Base-by-base conservation (phyloP, 192 early-diverging fungal genomes). In the Chytriomyces sp. region DNA sequence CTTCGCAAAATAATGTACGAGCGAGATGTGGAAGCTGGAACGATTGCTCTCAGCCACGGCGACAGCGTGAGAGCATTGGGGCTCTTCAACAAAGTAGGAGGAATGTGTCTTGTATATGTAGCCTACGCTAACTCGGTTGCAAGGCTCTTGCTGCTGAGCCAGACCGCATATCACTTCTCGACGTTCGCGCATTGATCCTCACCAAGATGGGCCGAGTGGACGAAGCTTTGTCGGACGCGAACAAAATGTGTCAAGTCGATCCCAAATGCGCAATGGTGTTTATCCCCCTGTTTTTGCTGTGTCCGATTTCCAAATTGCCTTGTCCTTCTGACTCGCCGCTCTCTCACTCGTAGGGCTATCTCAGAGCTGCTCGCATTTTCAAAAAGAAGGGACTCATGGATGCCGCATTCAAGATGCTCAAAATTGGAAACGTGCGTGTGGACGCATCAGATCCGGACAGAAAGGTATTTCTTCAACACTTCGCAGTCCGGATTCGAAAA, bases 391-490 rank as follows among this genome's bases (percentile, higher is more conserved):
- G 44, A 45, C 45, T 75, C 63, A 9, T 16, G 20, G 62, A 75
- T 18, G 28, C 62, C 50, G 73, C 73, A 10, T 75, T 75, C 73
- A 75, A 75, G 35, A 66, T 75, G 24, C 60, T 16, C 23, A 64
- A 45, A 66, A 64, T 75, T 28, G 73, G 60, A 20, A 11, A 60
- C 10, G 1, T 13, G 46, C 64, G 66, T 10, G 47, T 75, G n/a
- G 16, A 35, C 9, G 18, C 45, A 16, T 13, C 64, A 8, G 73
- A 75, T 75, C 62, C 45, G n/a, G 73, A 66, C 28, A 44, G 61
- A 13, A 64, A 75, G 63, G 73, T 75, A 10, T 20, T 13, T 8
- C 35, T 50, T 57, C 53, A 13, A 4, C 5, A 13, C 53, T 35
- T 57, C 53, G 16, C 53, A 57, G 13, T 57, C 53, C 53, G 13